Percentiles rank a stretch among this genome's conserved stretches.
Evolutionary conservation across 1,284 basidiomycete species (phyloP).

Genomic region (Moesziomyces aphidis): DNA sequence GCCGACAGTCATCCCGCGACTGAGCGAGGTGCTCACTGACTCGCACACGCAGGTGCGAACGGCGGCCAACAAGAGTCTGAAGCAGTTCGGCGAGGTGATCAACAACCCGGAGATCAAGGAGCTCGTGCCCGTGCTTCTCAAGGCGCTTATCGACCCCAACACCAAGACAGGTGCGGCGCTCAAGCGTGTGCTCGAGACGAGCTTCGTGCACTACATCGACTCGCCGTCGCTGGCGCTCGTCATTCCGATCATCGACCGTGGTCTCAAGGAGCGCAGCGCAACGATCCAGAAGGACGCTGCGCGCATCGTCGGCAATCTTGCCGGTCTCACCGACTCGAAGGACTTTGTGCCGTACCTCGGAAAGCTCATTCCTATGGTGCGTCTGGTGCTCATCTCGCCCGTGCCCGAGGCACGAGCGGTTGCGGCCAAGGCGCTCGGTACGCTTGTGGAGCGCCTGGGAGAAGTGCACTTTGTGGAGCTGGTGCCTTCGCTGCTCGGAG

Average conservation of each 20-base stretch:
- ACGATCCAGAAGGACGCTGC: conserved; percentile 95
- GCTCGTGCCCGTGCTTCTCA: conserved; percentile 90
- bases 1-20: conserved; percentile 93
- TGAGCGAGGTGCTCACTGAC: conserved; percentile 95
- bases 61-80: conserved; percentile 93
- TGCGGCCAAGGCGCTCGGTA: conserved; percentile 96
- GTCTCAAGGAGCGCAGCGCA: conserved; percentile 88
- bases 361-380: conserved; percentile 88
- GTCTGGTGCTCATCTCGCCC: conserved; percentile 86
- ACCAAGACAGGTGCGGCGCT: conserved; percentile 87
- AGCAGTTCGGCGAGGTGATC: conserved; percentile 88
- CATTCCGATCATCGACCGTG: conserved; percentile 94
- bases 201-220: conserved; percentile 98
- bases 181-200: conserved; percentile 85
- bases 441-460: conserved; percentile 93
- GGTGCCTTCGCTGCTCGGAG: conserved; percentile 87
- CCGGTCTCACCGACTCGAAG: conserved; percentile 90
- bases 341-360: conserved; percentile 96
- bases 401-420: conserved; percentile 97
- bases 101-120: conserved; percentile 82
- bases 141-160: conserved; percentile 93
- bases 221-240: conserved; percentile 96
- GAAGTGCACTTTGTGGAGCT: conserved; percentile 96
- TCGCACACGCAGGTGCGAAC: conserved; percentile 95
- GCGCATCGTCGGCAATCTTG: conserved; percentile 94